These are phyloP conservation scores for Blumeriella jaapii DNA, from an alignment of 2,329 filamentous ascomycete genomes.

Conservation along the genomic window DNA sequence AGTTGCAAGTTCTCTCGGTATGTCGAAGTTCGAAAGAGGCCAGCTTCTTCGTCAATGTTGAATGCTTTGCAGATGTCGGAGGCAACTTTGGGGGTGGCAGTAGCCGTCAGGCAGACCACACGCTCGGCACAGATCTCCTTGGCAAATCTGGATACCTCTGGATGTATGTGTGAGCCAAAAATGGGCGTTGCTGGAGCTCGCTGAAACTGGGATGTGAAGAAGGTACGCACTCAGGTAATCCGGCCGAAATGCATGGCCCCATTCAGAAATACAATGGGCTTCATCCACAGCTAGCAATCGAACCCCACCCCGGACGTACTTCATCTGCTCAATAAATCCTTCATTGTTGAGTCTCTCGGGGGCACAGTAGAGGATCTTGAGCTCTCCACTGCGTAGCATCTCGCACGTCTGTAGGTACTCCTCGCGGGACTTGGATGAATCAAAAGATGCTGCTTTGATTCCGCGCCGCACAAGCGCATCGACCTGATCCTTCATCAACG, in stretches of 20 bases:
- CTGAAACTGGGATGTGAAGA: constrained; percentile 7
- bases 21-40: constrained; percentile 46
- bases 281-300: constrained; percentile 46
- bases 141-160: constrained; percentile 40
- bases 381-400: constrained; percentile 34
- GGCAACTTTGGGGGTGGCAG: constrained; percentile 44
- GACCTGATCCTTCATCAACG: constrained; percentile 50
- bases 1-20: constrained; percentile 45
- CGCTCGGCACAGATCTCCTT: constrained; percentile 44
- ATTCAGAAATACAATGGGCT: constrained; percentile 48
- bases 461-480: constrained; percentile 39
- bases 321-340: constrained; percentile 44
- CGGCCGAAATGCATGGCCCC: constrained; percentile 39
- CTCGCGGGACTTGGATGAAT: constrained; percentile 40
- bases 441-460: constrained; percentile 41
- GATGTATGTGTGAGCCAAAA: no score
- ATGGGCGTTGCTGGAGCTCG: no score
- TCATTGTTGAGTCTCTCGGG: constrained; percentile 51
- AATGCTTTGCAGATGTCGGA: constrained; percentile 43
- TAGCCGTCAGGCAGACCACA: constrained; percentile 49
- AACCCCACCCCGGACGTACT: constrained; percentile 41
- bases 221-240: constrained; percentile 36
- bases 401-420: constrained; percentile 32
- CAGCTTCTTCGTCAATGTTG: constrained; percentile 32
- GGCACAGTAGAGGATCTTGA: constrained; percentile 46